Evolutionary conservation across 176 grass and related monocot genomes (phyloP).

Genomic region (Avena atlantica): DNA sequence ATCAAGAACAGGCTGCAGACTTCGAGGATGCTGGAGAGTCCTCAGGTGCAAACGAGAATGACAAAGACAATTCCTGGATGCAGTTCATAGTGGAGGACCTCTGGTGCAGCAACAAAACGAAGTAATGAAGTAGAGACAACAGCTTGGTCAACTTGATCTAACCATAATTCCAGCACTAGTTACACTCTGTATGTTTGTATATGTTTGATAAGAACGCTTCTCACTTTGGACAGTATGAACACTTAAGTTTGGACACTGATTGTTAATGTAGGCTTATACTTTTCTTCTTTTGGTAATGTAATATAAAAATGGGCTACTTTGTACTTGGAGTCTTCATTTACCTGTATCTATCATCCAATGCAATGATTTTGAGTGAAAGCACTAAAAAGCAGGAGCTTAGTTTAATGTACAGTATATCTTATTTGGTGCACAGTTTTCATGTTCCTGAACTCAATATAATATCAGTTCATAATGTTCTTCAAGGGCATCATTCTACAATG

Average conservation of each 20-base stretch:
- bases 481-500: background rate
- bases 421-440: background rate
- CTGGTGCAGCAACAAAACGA: slow-evolving; percentile 68
- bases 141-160: slow-evolving; percentile 45
- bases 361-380: slow-evolving; percentile 25
- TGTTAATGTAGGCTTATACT: slow-evolving; percentile 45
- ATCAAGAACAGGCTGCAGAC: slow-evolving; percentile 46
- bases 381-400: slow-evolving; percentile 12
- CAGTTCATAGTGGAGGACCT: slow-evolving; percentile 92
- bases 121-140: slow-evolving; percentile 41
- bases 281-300: slow-evolving; percentile 36
- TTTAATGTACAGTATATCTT: background rate
- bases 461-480: slow-evolving; percentile 5
- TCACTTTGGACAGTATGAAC: slow-evolving; percentile 43
- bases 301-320: slow-evolving; percentile 36
- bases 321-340: slow-evolving; percentile 22
- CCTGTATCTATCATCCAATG: slow-evolving; percentile 39
- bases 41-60: slow-evolving; percentile 66
- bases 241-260: slow-evolving; percentile 47
- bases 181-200: slow-evolving; percentile 44
- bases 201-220: slow-evolving; percentile 43
- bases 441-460: background rate
- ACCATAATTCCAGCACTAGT: slow-evolving; percentile 41
- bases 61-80: slow-evolving; percentile 97
- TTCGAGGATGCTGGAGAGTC: slow-evolving; percentile 56